Evolutionary conservation across 176 grass and related monocot species (phyloP).

Genomic region (Oryza coarctata): DNA sequence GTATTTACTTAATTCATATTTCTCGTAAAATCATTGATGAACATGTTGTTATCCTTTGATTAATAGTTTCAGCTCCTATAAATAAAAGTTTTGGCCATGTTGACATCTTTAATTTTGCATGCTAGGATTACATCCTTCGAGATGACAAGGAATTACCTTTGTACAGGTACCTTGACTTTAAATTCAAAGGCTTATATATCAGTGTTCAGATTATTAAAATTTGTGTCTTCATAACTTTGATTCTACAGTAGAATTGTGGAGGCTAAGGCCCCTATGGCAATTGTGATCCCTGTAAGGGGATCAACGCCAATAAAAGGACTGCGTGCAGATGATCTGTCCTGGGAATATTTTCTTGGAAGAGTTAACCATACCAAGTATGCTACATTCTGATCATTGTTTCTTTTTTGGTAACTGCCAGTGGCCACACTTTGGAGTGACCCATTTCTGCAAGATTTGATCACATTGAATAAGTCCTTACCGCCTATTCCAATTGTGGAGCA

Average conservation of each 20-base stretch:
- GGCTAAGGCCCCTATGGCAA: conserved; percentile 66
- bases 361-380: conserved; percentile 51
- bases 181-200: neutral
- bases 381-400: conserved; percentile 19
- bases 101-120: conserved; percentile 39
- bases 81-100: neutral
- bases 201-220: conserved; percentile 8
- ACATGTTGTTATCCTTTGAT: conserved; percentile 8
- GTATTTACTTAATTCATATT: conserved; percentile 31
- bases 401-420: conserved; percentile 25
- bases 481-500: neutral
- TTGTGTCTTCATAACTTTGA: conserved; percentile 39
- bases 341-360: conserved; percentile 88
- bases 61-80: conserved; percentile 16
- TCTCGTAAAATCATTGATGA: neutral
- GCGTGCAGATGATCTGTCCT: conserved; percentile 64
- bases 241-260: conserved; percentile 88
- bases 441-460: neutral
- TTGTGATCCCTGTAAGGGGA: conserved; percentile 72
- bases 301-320: conserved; percentile 57
- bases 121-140: conserved; percentile 84
- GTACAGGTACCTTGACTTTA: conserved; percentile 58
- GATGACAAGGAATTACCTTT: conserved; percentile 87
- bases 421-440: neutral
- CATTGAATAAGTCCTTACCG: neutral